Evolutionary conservation across 345 rosid genomes (phyloP), one percentile per base, ranked within the genome.

Genomic region (Populus ilicifolia): DNA sequence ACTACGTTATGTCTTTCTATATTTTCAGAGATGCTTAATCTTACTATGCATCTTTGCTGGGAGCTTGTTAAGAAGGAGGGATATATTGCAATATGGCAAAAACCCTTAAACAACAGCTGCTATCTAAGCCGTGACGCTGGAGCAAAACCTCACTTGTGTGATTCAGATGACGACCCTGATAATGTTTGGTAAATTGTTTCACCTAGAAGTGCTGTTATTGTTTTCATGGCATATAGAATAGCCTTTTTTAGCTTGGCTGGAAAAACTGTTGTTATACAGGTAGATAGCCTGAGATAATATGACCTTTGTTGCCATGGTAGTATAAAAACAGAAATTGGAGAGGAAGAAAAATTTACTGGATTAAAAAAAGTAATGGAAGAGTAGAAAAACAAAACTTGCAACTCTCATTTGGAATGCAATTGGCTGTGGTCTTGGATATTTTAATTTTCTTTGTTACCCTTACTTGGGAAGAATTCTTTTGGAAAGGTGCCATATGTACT

Each of bases 41-140:
- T 96, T 77, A 93, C 97, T 23, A 87, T 85, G 67, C 91, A 89
- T 54, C 94, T 96, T 67, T 96, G 99, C 88, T 96, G 99, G 99
- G 84, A 84, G 77, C 95, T 93, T 72, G 89, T 96, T 29, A 96
- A 94, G 89, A 96, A 87, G 88, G 99, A 90, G 83, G 98, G 99
- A 70, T 94, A 93, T 78, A 84, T 96, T 85, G 97, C 99, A 75
- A 83, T 96, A 75, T 93, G 99, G 99, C 86, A 85, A 86, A 93
- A 96, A 81, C 97, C 99, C 67, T 64, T 75, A 44, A 88, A 92
- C 81, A 92, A 96, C 84, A 88, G 83, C 78, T 93, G 97, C 85
- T 96, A 93, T 82, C 81, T 93, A 72, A 88, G 88, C 81, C 97
- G 97, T 73, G 90, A 84, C 69, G 81, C 81, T 46, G 97, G 85